Evolutionary conservation across 1,284 basidiomycete species (phyloP).

Genomic region (Marasmius oreades): DNA sequence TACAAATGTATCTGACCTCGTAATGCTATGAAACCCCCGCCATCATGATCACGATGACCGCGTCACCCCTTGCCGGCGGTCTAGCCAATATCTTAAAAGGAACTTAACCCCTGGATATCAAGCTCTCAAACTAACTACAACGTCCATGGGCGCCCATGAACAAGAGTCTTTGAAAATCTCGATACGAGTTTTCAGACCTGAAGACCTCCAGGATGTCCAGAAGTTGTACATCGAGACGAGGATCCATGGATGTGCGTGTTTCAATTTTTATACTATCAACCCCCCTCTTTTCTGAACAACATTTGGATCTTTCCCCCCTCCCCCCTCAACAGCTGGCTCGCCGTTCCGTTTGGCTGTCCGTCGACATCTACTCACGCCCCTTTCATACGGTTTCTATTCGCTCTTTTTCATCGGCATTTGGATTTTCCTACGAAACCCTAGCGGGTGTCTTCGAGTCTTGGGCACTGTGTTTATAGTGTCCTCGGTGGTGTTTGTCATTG

Average conservation of each 20-base stretch:
- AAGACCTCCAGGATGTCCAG: not conserved
- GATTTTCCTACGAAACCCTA: not conserved
- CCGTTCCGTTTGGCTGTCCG: not conserved
- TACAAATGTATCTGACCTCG: too few species aligned
- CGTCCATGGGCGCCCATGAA: too few species aligned
- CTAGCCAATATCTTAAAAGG: too few species aligned
- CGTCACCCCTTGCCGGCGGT: too few species aligned
- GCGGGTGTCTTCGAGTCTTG: not conserved
- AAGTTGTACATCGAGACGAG: not conserved
- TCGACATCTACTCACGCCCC: not conserved
- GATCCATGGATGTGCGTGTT: not conserved
- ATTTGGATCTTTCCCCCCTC: too few species aligned
- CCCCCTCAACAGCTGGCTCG: not conserved
- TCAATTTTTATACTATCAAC: not conserved
- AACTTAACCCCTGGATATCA: too few species aligned
- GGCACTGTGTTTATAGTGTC: not conserved
- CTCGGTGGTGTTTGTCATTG: not conserved
- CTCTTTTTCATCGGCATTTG: not conserved
- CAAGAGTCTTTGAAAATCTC: not conserved
- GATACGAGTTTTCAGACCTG: not conserved
- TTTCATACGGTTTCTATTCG: not conserved
- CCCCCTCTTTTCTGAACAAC: not conserved
- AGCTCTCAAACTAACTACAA: too few species aligned
- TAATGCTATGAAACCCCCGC: too few species aligned
- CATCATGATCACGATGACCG: too few species aligned